phyloP scores from a whole-genome alignment of 2,329 filamentous ascomycete species.

The Fusarium graminum region DNA sequence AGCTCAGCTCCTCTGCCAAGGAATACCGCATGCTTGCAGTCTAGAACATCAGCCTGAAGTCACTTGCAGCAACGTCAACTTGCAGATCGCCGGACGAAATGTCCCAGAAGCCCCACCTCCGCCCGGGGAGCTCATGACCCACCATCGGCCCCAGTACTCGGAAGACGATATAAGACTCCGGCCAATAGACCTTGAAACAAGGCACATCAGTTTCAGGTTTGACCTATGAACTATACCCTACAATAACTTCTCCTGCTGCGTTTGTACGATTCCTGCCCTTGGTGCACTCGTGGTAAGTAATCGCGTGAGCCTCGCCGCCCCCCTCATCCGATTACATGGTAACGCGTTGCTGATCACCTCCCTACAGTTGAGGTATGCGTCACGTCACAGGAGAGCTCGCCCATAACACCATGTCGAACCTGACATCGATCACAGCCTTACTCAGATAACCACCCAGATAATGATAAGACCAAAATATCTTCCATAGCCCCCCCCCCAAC shows the following conservation, averaged over 20 bases:
- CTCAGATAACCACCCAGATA: slow-evolving; percentile 13
- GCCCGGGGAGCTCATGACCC: slow-evolving; percentile 35
- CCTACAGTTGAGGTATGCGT: slow-evolving; percentile 39
- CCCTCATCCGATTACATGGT: slow-evolving; percentile 35
- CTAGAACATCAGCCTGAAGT: background rate
- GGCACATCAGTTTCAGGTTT: slow-evolving; percentile 15
- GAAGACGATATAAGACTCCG: slow-evolving; percentile 19
- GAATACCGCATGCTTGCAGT: background rate
- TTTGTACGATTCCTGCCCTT: slow-evolving; percentile 8
- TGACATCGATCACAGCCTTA: slow-evolving; percentile 26
- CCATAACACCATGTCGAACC: slow-evolving; percentile 33
- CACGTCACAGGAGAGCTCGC: slow-evolving; percentile 40
- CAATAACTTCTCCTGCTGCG: background rate
- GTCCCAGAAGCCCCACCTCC: slow-evolving; percentile 25
- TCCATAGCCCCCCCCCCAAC: slow-evolving; percentile 5
- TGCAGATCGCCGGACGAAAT: slow-evolving; percentile 35
- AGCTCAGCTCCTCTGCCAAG: background rate
- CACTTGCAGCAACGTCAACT: slow-evolving; percentile 33
- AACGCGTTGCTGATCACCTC: slow-evolving; percentile 39
- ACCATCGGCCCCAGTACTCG: slow-evolving; percentile 34
- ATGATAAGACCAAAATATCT: slow-evolving; percentile 9
- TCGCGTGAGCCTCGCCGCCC: slow-evolving; percentile 36
- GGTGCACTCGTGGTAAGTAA: slow-evolving; percentile 29
- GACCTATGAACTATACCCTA: slow-evolving; percentile 2
- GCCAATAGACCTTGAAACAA: slow-evolving; percentile 20